These are phyloP conservation scores for Salix purpurea DNA, from an alignment of 345 rosid species.

Conservation along the genomic window DNA sequence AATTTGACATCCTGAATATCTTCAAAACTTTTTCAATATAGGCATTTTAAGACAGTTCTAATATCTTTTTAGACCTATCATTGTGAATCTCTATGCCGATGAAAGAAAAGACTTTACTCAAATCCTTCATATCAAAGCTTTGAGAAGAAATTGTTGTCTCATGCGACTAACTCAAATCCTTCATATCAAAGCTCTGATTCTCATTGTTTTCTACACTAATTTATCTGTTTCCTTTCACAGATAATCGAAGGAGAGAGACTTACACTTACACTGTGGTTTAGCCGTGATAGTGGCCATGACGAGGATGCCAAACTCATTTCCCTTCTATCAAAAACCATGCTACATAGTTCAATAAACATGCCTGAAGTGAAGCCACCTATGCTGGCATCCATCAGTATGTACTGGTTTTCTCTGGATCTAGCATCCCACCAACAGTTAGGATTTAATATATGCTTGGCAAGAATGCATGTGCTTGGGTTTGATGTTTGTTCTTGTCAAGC, in stretches of 20 bases:
- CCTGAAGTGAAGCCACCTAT: conserved; percentile 34
- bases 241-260: conserved; percentile 77
- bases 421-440: conserved; percentile 37
- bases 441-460: conserved; percentile 66
- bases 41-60: no score
- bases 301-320: conserved; percentile 81
- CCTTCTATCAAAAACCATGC: conserved; percentile 40
- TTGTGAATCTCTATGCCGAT: no score
- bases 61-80: no score
- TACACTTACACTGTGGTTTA: conserved; percentile 88
- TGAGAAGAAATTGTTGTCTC: no score
- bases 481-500: conserved; percentile 40
- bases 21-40: no score
- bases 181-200: background rate
- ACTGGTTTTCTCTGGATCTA: conserved; percentile 57
- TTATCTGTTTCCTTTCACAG: conserved; percentile 32
- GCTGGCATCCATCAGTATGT: conserved; percentile 77
- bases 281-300: conserved; percentile 69
- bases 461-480: conserved; percentile 62
- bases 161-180: no score
- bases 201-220: conserved; percentile 1
- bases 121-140: no score
- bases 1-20: no score
- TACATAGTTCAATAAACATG: conserved; percentile 6
- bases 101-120: no score